Conservation (phyloP, 75 land plant genomes). For the Sequoiadendron giganteum region DNA sequence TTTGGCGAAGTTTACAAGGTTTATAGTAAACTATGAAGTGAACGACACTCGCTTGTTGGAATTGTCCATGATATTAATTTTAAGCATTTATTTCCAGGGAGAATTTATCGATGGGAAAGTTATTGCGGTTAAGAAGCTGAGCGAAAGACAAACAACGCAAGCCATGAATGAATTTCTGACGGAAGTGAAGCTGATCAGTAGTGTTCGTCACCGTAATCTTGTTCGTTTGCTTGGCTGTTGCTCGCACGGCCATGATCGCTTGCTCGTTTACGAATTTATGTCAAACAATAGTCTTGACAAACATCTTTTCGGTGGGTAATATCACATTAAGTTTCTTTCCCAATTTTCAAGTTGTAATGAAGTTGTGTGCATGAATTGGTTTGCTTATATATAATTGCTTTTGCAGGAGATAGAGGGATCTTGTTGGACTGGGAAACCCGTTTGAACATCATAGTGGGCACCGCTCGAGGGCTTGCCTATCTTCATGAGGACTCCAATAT, state of each 20-base stretch:
- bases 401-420: constrained; percentile 11
- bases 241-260: background rate
- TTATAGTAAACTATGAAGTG: background rate
- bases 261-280: constrained; percentile 23
- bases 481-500: constrained; percentile 33
- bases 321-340: background rate
- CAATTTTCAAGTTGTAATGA: constrained; percentile 7
- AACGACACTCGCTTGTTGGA: too few species aligned
- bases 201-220: constrained; percentile 20
- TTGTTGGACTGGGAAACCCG: too few species aligned
- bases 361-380: background rate
- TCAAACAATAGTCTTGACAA: constrained; percentile 11
- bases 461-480: constrained; percentile 36
- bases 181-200: constrained; percentile 17
- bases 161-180: constrained; percentile 8
- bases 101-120: background rate
- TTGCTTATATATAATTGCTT: constrained; percentile 3
- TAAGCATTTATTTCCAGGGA: background rate
- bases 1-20: background rate
- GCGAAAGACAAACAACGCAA: background rate
- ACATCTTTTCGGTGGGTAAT: constrained; percentile 12
- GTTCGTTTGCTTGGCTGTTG: constrained; percentile 19
- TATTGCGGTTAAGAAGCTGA: constrained; percentile 19
- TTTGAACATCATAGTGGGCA: background rate
- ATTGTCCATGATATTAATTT: background rate